phyloP scores from a whole-genome alignment of 257 asterid genomes.

The Solanum sitiens region DNA sequence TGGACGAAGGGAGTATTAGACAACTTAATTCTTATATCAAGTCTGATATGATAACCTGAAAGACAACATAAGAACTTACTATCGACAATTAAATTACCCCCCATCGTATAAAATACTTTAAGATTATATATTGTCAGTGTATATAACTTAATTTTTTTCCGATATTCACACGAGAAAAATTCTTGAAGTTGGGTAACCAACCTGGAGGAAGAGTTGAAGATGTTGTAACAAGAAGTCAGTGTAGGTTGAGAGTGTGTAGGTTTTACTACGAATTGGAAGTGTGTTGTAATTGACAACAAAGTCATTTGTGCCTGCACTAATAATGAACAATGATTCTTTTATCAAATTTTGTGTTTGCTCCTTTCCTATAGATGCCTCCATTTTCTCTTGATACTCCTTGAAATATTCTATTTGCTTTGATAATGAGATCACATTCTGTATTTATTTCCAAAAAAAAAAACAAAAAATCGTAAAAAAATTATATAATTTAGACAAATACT shows the following conservation, averaged over 20 bases:
- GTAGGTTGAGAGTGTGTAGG: slow-evolving; percentile 36
- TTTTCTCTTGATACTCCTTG: slow-evolving; percentile 29
- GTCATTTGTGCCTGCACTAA: slow-evolving; percentile 86
- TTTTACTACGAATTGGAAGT: slow-evolving; percentile 40
- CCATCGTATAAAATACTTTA: background rate
- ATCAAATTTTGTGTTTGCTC: slow-evolving; percentile 27
- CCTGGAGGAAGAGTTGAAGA: slow-evolving; percentile 40
- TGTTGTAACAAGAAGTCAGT: slow-evolving; percentile 27
- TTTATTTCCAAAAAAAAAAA: background rate
- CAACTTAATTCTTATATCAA: background rate
- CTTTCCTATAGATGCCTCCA: slow-evolving; percentile 35
- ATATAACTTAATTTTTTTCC: background rate
- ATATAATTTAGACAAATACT: background rate
- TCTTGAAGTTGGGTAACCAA: background rate
- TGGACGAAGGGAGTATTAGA: background rate
- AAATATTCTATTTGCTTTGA: slow-evolving; percentile 39
- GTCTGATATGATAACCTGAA: background rate
- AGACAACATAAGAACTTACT: background rate
- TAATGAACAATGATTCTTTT: slow-evolving; percentile 30
- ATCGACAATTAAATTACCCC: background rate
- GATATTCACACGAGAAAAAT: background rate
- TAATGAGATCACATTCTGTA: slow-evolving; percentile 51
- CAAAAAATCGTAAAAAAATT: background rate
- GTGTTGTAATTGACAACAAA: slow-evolving; percentile 51
- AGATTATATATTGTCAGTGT: background rate